Conservation (phyloP, 75 land plant genomes). For the Gnetum montanum region DNA sequence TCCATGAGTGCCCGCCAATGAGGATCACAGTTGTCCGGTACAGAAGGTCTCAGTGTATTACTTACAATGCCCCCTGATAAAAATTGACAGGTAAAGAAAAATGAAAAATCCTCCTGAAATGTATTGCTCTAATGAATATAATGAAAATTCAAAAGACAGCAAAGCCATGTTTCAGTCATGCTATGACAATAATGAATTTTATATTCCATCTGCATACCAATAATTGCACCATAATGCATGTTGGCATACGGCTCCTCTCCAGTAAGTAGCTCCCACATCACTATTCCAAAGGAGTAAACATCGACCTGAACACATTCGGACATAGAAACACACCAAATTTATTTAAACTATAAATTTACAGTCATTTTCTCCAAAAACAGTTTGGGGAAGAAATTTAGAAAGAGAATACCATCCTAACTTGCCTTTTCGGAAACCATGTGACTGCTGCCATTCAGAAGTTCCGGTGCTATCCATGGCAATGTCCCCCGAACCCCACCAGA, state of each 20-base stretch:
- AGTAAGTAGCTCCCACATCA: conserved; percentile 78
- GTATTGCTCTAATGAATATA: background rate
- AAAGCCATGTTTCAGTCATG: background rate
- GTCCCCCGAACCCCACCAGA: conserved; percentile 78
- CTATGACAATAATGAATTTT: background rate
- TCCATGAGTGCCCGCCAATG: conserved; percentile 59
- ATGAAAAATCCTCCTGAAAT: background rate
- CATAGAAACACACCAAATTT: background rate
- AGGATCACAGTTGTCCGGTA: conserved; percentile 40
- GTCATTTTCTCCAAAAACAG: background rate
- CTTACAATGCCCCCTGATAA: conserved; percentile 44
- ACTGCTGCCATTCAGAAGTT: conserved; percentile 58
- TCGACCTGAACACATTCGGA: conserved; percentile 41
- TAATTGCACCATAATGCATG: conserved; percentile 74
- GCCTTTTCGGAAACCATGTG: conserved; percentile 71
- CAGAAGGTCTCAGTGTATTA: conserved; percentile 45
- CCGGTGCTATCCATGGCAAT: conserved; percentile 87
- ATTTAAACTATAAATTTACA: background rate
- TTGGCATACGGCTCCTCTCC: conserved; percentile 76
- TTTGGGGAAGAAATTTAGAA: background rate
- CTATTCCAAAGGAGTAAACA: conserved; percentile 81
- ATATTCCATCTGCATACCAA: conserved; percentile 26
- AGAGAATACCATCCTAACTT: conserved; percentile 5
- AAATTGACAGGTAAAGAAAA: background rate
- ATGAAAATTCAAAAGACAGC: background rate